These are phyloP conservation scores for Fonsecaea pugnacius DNA, from an alignment of 2,329 filamentous ascomycete species.

Conservation along the genomic window DNA sequence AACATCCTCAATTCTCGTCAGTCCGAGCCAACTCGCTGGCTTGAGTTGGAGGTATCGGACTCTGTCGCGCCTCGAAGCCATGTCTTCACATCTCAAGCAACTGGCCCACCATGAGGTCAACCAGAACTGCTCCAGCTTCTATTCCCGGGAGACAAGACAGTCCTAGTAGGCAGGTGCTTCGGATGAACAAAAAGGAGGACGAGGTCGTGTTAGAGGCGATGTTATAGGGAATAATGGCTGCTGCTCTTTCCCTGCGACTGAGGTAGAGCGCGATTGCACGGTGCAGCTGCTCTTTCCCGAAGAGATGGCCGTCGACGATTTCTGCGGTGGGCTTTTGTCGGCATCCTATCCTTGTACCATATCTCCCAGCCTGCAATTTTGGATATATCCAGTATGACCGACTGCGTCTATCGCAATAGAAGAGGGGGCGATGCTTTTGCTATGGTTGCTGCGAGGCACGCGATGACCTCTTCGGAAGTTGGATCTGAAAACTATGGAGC, in stretches of 20 bases:
- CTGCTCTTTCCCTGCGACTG: constrained; percentile 3
- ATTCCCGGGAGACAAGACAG: background rate
- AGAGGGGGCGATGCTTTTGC: constrained; percentile 16
- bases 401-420: constrained; percentile 12
- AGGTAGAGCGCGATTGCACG: background rate
- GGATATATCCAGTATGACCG: constrained; percentile 25
- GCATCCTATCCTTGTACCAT: constrained; percentile 4
- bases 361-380: constrained; percentile 25
- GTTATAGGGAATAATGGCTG: background rate
- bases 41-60: background rate
- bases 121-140: background rate
- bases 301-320: constrained; percentile 2
- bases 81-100: background rate
- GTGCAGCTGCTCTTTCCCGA: constrained; percentile 2
- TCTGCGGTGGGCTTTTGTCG: background rate
- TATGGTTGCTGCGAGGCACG: constrained; percentile 18
- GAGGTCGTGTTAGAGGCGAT: background rate
- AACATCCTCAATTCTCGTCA: background rate
- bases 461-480: constrained; percentile 27
- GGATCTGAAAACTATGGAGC: constrained; percentile 42
- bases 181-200: background rate
- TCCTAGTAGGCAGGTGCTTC: background rate
- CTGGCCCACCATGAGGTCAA: background rate
- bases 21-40: background rate
- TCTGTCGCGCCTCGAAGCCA: background rate